These are phyloP conservation scores for Didymella keratinophila DNA, from an alignment of 2,329 filamentous ascomycete species.

Conservation along the genomic window DNA sequence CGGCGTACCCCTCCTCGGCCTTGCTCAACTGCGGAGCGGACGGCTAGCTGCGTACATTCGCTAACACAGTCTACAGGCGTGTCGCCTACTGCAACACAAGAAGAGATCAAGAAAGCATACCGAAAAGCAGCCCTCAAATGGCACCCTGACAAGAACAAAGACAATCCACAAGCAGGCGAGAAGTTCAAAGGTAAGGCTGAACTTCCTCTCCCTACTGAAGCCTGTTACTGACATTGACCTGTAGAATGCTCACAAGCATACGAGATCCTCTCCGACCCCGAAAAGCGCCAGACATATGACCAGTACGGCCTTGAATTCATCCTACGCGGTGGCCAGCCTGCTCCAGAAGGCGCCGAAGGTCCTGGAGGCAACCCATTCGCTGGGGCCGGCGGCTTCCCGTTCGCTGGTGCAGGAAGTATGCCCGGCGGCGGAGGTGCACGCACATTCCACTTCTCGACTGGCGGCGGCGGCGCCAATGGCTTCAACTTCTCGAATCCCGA, in stretches of 20 bases:
- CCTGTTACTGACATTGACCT: constrained; percentile 25
- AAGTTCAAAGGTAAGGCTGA: constrained; percentile 80
- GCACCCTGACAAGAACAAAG: constrained; percentile 98
- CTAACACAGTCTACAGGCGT: constrained; percentile 58
- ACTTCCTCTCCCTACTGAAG: not conserved
- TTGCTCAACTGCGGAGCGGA: constrained; percentile 16
- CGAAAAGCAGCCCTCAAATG: constrained; percentile 88
- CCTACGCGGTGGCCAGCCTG: constrained; percentile 77
- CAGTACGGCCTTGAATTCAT: constrained; percentile 94
- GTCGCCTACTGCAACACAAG: constrained; percentile 81
- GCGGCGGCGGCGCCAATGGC: constrained; percentile 63
- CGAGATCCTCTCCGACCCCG: constrained; percentile 95
- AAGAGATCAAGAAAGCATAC: constrained; percentile 98
- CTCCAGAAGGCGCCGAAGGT: constrained; percentile 55
- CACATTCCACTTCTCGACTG: constrained; percentile 71
- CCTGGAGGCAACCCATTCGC: constrained; percentile 56
- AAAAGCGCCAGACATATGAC: constrained; percentile 96
- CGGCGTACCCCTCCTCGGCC: constrained; percentile 35
- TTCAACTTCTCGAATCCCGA: constrained; percentile 87
- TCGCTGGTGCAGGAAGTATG: constrained; percentile 64
- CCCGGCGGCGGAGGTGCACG: constrained; percentile 59
- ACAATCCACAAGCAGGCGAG: constrained; percentile 82
- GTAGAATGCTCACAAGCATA: constrained; percentile 93
- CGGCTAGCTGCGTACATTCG: constrained; percentile 20
- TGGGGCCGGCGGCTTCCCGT: constrained; percentile 60